These are phyloP conservation scores for Volvox africanus DNA, from an alignment of 139 green algal species.

Conservation along the genomic window DNA sequence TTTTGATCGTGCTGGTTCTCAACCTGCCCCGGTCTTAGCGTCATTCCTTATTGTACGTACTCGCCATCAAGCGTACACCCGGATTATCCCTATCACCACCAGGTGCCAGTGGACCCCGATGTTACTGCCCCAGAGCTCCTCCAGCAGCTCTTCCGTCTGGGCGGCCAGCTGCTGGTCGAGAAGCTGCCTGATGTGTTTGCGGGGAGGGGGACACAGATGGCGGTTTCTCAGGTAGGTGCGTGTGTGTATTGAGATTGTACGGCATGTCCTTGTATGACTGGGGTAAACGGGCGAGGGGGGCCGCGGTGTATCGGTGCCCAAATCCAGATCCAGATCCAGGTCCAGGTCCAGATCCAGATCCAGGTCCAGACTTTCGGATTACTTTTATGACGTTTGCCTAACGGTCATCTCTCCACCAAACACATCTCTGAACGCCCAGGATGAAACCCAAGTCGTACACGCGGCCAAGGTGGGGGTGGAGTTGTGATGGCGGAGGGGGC, in stretches of 20 bases:
- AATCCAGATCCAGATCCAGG: too few relatives aligned
- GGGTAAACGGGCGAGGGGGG: background rate
- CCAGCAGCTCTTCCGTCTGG: constrained; percentile 77
- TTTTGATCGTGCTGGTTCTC: too few relatives aligned
- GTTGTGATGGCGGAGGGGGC: background rate
- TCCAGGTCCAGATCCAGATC: too few relatives aligned
- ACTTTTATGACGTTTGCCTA: too few relatives aligned
- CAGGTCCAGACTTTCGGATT: too few relatives aligned
- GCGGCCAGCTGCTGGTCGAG: constrained; percentile 78
- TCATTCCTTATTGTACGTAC: too few relatives aligned
- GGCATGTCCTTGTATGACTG: too few relatives aligned
- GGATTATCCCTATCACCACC: background rate
- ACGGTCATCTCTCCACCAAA: too few relatives aligned
- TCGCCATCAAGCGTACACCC: too few relatives aligned
- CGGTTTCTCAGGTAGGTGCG: constrained; percentile 62
- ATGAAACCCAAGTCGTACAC: constrained; percentile 75
- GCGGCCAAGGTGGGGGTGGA: constrained; percentile 78
- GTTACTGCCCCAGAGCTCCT: constrained; percentile 88
- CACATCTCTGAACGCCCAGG: constrained; percentile 9
- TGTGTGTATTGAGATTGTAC: too few relatives aligned
- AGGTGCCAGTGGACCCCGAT: constrained; percentile 67
- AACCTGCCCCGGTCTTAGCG: too few relatives aligned
- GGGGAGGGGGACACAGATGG: constrained; percentile 60
- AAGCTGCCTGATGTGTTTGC: constrained; percentile 76
- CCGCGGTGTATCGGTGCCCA: too few relatives aligned